A percentile compares a stretch with the other conserved stretches of the same genome.
Evolutionary conservation across 768 basidiomycete genomes (phyloP).

Genomic region (Butyriboletus loyo): DNA sequence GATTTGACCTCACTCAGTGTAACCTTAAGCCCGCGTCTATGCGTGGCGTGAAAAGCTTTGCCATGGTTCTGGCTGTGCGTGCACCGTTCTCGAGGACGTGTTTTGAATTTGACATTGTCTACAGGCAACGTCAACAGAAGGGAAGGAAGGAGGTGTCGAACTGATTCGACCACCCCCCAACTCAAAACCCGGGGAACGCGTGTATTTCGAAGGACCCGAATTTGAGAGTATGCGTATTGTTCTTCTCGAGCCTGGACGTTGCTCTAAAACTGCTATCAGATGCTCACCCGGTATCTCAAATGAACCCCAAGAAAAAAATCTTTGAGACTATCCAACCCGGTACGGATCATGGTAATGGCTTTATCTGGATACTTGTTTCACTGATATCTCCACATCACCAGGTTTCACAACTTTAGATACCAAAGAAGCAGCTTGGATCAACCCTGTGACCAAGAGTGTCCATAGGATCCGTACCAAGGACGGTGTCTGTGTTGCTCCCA

Average conservation of each 20-base stretch:
- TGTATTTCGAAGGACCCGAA: conserved; percentile 92
- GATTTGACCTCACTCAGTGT: conserved; percentile 45
- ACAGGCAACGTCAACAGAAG: conserved; percentile 87
- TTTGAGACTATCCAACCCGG: conserved; percentile 96
- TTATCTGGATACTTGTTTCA: conserved; percentile 2
- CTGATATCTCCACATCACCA: conserved; percentile 20
- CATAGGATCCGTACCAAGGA: conserved; percentile 86
- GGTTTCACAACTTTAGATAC: conserved; percentile 89
- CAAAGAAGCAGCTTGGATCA: conserved; percentile 82
- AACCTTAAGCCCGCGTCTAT: conserved; percentile 95
- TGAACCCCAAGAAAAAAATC: conserved; percentile 99
- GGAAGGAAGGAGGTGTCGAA: conserved; percentile 88
- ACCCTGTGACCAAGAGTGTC: conserved; percentile 71
- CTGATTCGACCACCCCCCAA: conserved; percentile 84
- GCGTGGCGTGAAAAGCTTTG: conserved; percentile 97
- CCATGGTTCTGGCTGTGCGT: conserved; percentile 92
- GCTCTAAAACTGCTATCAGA: conserved; percentile 34
- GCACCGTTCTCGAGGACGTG: not conserved
- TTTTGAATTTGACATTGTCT: not conserved
- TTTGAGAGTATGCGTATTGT: conserved; percentile 61
- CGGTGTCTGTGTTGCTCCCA: conserved; percentile 79
- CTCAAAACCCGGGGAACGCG: conserved; percentile 85
- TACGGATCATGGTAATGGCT: conserved; percentile 23
- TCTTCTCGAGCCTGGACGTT: not conserved
- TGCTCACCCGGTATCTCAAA: conserved; percentile 68